These are phyloP conservation scores for Arthroderma uncinatum DNA, from an alignment of 2,329 filamentous ascomycete genomes.

Conservation along the genomic window DNA sequence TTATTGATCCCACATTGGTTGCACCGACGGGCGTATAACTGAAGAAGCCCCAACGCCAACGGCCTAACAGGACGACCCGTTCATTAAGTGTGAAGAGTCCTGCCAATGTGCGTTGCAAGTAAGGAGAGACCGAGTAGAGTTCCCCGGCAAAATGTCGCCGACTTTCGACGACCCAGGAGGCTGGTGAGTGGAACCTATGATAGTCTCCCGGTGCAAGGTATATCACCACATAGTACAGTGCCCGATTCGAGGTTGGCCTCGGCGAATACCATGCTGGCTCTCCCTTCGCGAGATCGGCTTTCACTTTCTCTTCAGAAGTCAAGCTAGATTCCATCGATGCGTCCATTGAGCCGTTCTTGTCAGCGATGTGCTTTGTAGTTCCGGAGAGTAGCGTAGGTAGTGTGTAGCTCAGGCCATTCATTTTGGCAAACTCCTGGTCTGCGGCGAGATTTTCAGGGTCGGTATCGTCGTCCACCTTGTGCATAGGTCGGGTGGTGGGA, in stretches of 20 bases:
- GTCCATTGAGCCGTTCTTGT: constrained; percentile 51
- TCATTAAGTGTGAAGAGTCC: constrained; percentile 96
- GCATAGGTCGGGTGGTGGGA: constrained; percentile 26
- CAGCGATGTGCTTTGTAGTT: constrained; percentile 33
- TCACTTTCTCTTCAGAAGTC: constrained; percentile 70
- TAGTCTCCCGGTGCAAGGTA: constrained; percentile 97
- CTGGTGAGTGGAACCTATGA: constrained; percentile 93
- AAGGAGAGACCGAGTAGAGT: constrained; percentile 87
- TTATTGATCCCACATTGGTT: constrained; percentile 94
- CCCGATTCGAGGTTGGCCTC: constrained; percentile 50
- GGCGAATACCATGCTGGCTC: constrained; percentile 58
- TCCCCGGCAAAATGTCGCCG: constrained; percentile 97
- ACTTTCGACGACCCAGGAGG: constrained; percentile 87
- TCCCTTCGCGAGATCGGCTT: constrained; percentile 67
- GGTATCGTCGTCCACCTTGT: constrained; percentile 19
- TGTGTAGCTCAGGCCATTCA: constrained; percentile 94
- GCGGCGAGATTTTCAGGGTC: constrained; percentile 58
- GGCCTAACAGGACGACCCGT: constrained; percentile 79
- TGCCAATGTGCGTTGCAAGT: constrained; percentile 81
- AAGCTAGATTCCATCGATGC: constrained; percentile 58
- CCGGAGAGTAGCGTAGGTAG: constrained; percentile 80
- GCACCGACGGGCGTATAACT: constrained; percentile 90
- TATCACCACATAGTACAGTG: constrained; percentile 85
- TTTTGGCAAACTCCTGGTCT: constrained; percentile 82
- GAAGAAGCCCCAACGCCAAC: constrained; percentile 98